Base-by-base conservation (phyloP, 805 yeast species). In the Wickerhamomyces alni region DNA sequence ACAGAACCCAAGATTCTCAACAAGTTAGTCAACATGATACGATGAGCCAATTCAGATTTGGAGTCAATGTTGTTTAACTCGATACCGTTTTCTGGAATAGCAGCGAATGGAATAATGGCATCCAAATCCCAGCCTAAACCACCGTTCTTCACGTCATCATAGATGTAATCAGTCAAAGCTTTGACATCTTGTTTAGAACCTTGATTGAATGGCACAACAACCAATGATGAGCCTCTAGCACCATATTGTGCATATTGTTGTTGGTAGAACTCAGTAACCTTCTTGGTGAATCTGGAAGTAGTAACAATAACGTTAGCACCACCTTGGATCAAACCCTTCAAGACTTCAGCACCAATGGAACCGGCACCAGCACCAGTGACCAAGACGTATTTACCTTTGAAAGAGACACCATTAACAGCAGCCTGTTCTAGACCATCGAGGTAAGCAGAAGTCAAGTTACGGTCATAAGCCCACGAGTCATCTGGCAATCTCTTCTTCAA, bases 331-430 rank as follows among this genome's bases (percentile, higher is more conserved):
- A 93, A 73, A 50, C 99, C 99, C 70, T 87, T 94, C 61, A 93
- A 74, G 52, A 93, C 77, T 66, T 93, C 96, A 45, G 96, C 96
- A 70, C 98, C 99, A 59, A 93, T 93, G 37, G 99, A 93, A 40
- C 98, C 99, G 36, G 87, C 89, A 73, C 99, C 99, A 37, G 98
- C 98, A 74, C 99, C 99, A 36, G 99, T 93, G 50, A 93, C 73
- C 57, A 93, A 76, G 38, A 89, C 96, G 51, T 81, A 80, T 66
- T 88, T 93, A 62, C 80, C 87, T 62, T 82, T 80, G 72, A 81
- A 93, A 30, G 96, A 77, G 41, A 88, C 75, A 70, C 99, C 99
- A 55, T 89, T 93, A 48, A 87, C 78, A 27, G 99, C 97, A 62
- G 94, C 96, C 46, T 75, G 74, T 69, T 93, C 98, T 59, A 93